Evolutionary conservation across 176 grass and related monocot genomes (phyloP).

Genomic region (Oryza punctata): DNA sequence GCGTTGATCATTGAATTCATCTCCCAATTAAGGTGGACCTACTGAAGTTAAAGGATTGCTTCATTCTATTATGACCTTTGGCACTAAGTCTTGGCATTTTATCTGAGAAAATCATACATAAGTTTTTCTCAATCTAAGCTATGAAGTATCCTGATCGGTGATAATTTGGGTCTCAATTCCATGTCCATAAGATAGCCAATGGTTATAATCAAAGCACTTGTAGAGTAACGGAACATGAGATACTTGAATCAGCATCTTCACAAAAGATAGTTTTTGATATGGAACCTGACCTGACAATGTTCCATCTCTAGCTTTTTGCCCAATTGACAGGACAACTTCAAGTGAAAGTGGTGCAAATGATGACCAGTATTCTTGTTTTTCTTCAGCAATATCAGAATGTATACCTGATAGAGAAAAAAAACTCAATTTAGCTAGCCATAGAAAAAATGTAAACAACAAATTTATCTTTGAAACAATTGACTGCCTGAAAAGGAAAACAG

Average conservation of each 20-base stretch:
- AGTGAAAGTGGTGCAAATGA: conserved; percentile 73
- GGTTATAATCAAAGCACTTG: conserved; percentile 5
- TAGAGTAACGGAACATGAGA: conserved; percentile 22
- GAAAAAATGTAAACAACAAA: conserved; percentile 10
- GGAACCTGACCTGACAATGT: conserved; percentile 67
- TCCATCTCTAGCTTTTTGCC: conserved; percentile 81
- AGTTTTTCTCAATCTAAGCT: background rate
- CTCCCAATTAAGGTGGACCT: too few relatives aligned
- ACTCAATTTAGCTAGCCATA: conserved; percentile 25
- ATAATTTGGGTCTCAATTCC: conserved; percentile 16
- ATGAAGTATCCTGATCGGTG: conserved; percentile 7
- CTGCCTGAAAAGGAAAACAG: background rate
- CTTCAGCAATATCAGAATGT: conserved; percentile 88
- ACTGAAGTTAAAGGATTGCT: background rate
- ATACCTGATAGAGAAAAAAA: conserved; percentile 55
- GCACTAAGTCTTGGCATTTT: background rate
- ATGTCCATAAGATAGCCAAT: conserved; percentile 18
- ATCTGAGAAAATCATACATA: background rate
- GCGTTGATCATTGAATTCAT: too few relatives aligned
- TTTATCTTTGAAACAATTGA: background rate
- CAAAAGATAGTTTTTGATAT: conserved; percentile 21
- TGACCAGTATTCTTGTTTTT: conserved; percentile 87
- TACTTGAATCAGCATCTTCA: conserved; percentile 20
- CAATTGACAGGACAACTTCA: conserved; percentile 84
- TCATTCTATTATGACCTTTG: background rate